Conservation (phyloP, 2,329 filamentous ascomycete genomes). For the Stagonosporopsis vannaccii region DNA sequence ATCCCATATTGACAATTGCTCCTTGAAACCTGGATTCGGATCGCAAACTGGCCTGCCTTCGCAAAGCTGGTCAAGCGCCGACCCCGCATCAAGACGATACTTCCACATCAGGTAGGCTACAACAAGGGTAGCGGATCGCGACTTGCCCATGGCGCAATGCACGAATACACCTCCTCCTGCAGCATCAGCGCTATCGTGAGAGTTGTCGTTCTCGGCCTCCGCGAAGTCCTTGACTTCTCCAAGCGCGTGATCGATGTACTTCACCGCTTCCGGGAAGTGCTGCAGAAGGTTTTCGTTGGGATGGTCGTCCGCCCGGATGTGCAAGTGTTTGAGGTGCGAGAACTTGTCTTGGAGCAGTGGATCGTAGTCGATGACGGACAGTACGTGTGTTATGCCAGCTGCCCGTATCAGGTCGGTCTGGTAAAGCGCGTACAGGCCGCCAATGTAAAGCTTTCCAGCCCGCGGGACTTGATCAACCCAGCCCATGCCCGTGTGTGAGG, state of each 20-base stretch:
- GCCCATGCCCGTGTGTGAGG: slow-evolving; percentile 44
- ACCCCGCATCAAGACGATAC: slow-evolving; percentile 22
- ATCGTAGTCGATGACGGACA: slow-evolving; percentile 46
- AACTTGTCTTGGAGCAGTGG: slow-evolving; percentile 36
- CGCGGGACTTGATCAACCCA: slow-evolving; percentile 50
- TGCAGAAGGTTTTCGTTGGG: slow-evolving; percentile 42
- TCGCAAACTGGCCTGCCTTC: slow-evolving; percentile 46
- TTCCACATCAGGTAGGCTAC: slow-evolving; percentile 46
- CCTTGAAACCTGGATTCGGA: slow-evolving; percentile 45
- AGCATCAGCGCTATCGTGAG: neutral
- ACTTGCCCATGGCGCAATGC: slow-evolving; percentile 48
- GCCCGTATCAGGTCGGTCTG: slow-evolving; percentile 46
- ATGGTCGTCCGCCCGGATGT: slow-evolving; percentile 43
- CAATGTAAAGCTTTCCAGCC: slow-evolving; percentile 49
- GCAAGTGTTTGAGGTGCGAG: slow-evolving; percentile 38
- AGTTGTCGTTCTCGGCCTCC: neutral
- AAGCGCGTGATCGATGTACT: slow-evolving; percentile 38
- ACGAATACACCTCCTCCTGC: slow-evolving; percentile 36
- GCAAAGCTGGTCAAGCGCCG: slow-evolving; percentile 38
- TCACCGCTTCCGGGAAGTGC: slow-evolving; percentile 30
- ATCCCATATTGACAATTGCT: slow-evolving; percentile 42
- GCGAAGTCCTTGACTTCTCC: neutral
- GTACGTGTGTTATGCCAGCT: slow-evolving; percentile 43
- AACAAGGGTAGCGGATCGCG: slow-evolving; percentile 40
- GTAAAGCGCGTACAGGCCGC: slow-evolving; percentile 53